Evolutionary conservation across 2,329 filamentous ascomycete species (phyloP), one percentile per base, ranked within the genome.

Genomic region (Aureobasidium sp.): DNA sequence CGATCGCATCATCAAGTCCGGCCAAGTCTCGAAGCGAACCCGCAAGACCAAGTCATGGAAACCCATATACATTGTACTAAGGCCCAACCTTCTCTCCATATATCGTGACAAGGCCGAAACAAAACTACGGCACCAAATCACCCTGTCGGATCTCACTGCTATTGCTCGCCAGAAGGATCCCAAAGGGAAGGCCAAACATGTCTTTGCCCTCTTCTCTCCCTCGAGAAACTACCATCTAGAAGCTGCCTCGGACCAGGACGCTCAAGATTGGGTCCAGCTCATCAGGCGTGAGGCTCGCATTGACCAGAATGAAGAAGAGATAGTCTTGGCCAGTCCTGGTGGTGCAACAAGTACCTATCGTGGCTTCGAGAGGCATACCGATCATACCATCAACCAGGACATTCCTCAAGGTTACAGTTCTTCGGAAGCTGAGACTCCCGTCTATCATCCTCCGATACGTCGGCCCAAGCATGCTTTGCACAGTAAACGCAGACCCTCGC

Each of bases 31-130:
- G 71, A 96, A 96, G 76, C 86, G 93, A 68, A 95, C 92, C 20
- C 88, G 92, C 69, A 96, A 93, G 79, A 97, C 93, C 64, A 96
- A 95, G 87, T 87, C 89, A 65, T 99, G 94, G 94, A 96, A 96
- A 77, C 81, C 87, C 6, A 86, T 92, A 65, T 94, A 89, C 76
- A 81, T 97, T 46, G 94, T 99, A 44, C 83, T 99, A 50, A 88
- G 94, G 65, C 92, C 93, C 0, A 95, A 94, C 69, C 84, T 90
- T 24, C 83, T 99, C 37, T 97, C 90, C 57, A 87, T 97, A 65
- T 99, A 99, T 82, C 95, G 93, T 75, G 89, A 93, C 72, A 85
- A 90, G 69, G 89, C 92, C 69, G 92, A 97, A 77, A 89, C 88
- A 69, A 92, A 92, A 73, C 83, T 99, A 47, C 88, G 90, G 59